Evolutionary conservation across 2,329 filamentous ascomycete species (phyloP), one percentile per base, ranked within the genome.

Genomic region (Xylaria sp.): DNA sequence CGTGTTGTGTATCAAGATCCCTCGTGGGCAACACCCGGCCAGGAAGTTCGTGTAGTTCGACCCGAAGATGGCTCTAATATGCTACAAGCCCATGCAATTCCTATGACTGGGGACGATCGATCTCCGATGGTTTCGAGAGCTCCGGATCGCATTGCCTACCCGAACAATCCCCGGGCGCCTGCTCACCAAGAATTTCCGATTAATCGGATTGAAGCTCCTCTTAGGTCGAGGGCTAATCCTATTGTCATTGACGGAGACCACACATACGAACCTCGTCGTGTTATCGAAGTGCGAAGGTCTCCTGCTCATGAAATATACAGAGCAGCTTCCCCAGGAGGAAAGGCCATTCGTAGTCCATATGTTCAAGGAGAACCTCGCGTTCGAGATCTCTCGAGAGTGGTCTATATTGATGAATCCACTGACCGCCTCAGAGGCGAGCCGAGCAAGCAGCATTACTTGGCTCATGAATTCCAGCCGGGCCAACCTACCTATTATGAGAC

Each of bases 201-300:
- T 23, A 70, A 75, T 49, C 57, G 61, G 28, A 36, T 59, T 70
- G 66, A 68, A 54, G 71, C 70, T 40, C 62, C 69, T 69, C 44
- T 56, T 73, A 76, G 75, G 54, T 71, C 67, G 36, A 74, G 72
- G 59, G 71, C 71, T 54, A 62, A 75, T 63, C 76, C 74, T 9
- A 69, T 76, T 54, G 28, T 74, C 42, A 59, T 75, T 54, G 70
- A 71, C 65, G 70, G 72, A 54, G 68, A 72, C 23, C 23, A n/a
- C 20, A 48, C 51, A 58, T 66, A 65, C 44, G 72, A 66, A 48
- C 69, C 71, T 64, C 74, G 70, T 60, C 74, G 70, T 65, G 67
- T 74, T 56, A 65, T 74, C 31, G 75, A 74, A 67, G 59, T 74
- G 51, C 75, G 70, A 66, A 67, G 69, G 15, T 67, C 71, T 53